Conservation (phyloP, 139 green algal species). For the Parachlorella kessleri region DNA sequence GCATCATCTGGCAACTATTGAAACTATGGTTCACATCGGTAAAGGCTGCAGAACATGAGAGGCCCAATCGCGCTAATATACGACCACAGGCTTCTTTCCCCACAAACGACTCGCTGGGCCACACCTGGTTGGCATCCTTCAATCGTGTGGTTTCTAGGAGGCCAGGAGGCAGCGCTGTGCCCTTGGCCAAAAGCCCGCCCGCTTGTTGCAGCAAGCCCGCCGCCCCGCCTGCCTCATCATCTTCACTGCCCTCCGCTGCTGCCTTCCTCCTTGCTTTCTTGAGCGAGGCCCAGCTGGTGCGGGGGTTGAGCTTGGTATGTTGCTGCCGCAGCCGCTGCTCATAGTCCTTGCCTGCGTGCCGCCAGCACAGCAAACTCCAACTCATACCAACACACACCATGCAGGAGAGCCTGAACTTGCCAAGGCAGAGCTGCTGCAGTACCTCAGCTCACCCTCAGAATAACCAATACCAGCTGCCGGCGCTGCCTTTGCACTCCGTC, state of each 20-base stretch:
- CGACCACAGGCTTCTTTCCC: conserved; percentile 7
- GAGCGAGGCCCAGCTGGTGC: conserved; percentile 67
- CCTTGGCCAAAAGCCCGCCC: conserved; percentile 40
- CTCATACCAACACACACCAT: no score
- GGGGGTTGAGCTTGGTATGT: conserved; percentile 69
- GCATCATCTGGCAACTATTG: no score
- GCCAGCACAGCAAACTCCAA: no score
- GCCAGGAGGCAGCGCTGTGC: conserved; percentile 38
- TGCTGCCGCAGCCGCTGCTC: conserved; percentile 72
- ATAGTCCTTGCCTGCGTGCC: conserved; percentile 71
- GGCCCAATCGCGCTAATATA: no score
- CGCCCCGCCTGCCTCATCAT: no score
- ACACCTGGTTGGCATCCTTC: conserved; percentile 75
- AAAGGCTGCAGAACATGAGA: no score
- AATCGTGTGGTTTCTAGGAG: conserved; percentile 74
- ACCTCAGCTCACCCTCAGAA: no score
- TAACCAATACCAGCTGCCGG: no score
- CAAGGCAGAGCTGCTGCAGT: no score
- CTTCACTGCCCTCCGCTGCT: background rate
- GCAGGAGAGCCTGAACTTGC: no score
- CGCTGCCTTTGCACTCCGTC: no score
- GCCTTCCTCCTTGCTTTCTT: conserved; percentile 13
- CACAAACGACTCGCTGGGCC: conserved; percentile 56
- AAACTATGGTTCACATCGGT: no score
- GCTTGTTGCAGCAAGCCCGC: conserved; percentile 30